phyloP scores from a whole-genome alignment of 2,329 filamentous ascomycete genomes.

The Stromatinia cepivora region DNA sequence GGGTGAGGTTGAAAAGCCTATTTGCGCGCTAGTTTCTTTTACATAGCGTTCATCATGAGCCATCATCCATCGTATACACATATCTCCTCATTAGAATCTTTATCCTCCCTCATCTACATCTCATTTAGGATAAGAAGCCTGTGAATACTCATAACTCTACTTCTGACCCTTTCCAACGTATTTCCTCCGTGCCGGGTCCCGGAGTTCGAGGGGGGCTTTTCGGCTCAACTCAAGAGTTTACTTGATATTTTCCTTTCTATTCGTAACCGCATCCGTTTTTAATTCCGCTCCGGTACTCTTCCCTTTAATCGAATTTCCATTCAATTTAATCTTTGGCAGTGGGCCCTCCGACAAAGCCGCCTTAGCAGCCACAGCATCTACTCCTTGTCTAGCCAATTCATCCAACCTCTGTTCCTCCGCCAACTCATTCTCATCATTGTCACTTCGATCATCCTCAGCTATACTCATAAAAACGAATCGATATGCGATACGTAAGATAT shows the following conservation, averaged over 20 bases:
- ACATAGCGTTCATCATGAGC: conserved; percentile 7
- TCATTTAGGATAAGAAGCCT: background rate
- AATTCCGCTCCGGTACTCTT: conserved; percentile 20
- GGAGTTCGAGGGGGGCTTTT: background rate
- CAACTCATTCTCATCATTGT: conserved; percentile 56
- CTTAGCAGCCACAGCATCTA: conserved; percentile 17
- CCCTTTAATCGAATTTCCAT: conserved; percentile 26
- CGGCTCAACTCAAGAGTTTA: background rate
- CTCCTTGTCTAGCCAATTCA: conserved; percentile 11
- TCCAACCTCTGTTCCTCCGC: conserved; percentile 28
- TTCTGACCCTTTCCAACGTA: background rate
- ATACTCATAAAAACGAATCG: conserved; percentile 63
- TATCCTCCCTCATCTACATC: background rate
- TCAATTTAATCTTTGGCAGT: conserved; percentile 20
- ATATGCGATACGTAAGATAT: conserved; percentile 72
- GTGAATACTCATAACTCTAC: background rate
- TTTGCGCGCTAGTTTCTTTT: background rate
- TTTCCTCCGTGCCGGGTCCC: too few species aligned
- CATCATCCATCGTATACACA: conserved; percentile 7
- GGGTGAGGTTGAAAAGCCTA: background rate
- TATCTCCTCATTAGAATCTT: background rate
- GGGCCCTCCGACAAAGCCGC: background rate
- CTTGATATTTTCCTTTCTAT: conserved; percentile 25
- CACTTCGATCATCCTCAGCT: conserved; percentile 69
- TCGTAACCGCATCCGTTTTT: conserved; percentile 24